Base-by-base conservation (phyloP, 495 filamentous ascomycete genomes). In the Penicillium cinerascens region DNA sequence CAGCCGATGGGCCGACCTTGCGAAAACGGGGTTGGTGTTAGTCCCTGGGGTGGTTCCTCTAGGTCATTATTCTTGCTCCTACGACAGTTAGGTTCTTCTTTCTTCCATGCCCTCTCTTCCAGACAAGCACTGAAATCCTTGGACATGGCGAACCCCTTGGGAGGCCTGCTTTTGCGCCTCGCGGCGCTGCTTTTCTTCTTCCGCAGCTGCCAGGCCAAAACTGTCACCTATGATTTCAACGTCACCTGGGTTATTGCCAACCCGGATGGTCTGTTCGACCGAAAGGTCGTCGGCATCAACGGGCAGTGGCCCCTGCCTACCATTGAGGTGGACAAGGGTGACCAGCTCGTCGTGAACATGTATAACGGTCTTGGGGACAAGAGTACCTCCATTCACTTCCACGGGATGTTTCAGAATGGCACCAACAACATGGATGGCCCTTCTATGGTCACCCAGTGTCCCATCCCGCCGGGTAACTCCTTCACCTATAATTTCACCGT, bases 401-500 rank as follows among this genome's bases (percentile, higher is more conserved):
- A 95, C 64, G 89, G 89, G 17, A 75, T 92, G 60, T 88, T 79
- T 64, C 87, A 90, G 64, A 78, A 86, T 59, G 78, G 75, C 21
- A 86, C 85, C 6, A 82, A 74, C 16, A 65, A 77, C 10, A 92
- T 92, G 89, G 89, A 95, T 61, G 89, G 89, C 0, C 75, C 88
- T 6, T 73, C 78, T 3, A 80, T 81, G 44, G 79, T 81, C 15
- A 85, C 82, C 3, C 88, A 92, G 60, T 93, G 89, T 50, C 66
- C 80, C 1, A 76, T 89, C 38, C 66, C 76, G 8, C 84, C 87
- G 0, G 88, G 87, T 8, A 63, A 69, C 22, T 79, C 73, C 21
- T 80, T 91, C 42, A 87, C 78, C 6, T 91, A 92, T 61, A 84
- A 91, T 60, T 92, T 92, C 63, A 88, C 84, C 6, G 85, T 90